phyloP scores from a whole-genome alignment of 345 rosid genomes.

The Bruguiera sexangula region DNA sequence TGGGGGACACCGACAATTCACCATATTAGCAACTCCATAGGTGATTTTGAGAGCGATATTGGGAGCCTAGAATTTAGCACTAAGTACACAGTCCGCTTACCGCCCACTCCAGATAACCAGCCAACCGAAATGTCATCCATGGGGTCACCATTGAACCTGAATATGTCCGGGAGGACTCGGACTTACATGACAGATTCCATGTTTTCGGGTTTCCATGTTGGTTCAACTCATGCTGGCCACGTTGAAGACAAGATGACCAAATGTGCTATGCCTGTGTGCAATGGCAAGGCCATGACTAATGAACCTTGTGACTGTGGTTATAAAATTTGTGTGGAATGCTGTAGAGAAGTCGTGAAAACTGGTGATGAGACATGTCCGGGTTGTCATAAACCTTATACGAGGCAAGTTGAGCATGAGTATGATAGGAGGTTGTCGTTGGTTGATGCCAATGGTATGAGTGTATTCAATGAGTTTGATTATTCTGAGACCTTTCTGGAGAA shows the following conservation, averaged over 20 bases:
- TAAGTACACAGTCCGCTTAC: conserved; percentile 49
- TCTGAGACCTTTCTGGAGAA: conserved; percentile 42
- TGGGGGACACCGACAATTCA: conserved; percentile 37
- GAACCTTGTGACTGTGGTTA: conserved; percentile 49
- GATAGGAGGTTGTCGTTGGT: conserved; percentile 31
- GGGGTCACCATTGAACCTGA: neutral
- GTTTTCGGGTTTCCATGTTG: conserved; percentile 44
- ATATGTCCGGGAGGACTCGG: neutral
- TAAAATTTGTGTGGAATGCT: conserved; percentile 49
- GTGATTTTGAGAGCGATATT: conserved; percentile 47
- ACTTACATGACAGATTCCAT: conserved; percentile 33
- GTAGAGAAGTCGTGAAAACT: conserved; percentile 25
- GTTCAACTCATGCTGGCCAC: conserved; percentile 30
- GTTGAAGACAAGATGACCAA: conserved; percentile 38
- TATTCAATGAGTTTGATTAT: conserved; percentile 34
- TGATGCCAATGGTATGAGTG: conserved; percentile 15
- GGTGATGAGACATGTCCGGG: conserved; percentile 51
- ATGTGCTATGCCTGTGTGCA: conserved; percentile 43
- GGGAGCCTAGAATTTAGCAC: conserved; percentile 31
- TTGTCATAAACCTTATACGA: conserved; percentile 42
- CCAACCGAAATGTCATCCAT: conserved; percentile 22
- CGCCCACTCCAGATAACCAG: conserved; percentile 65
- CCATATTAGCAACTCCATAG: conserved; percentile 35
- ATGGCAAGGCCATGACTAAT: conserved; percentile 31
- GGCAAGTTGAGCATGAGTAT: conserved; percentile 23